Evolutionary conservation across 257 asterid species (phyloP).

Genomic region (Petunia secreta): DNA sequence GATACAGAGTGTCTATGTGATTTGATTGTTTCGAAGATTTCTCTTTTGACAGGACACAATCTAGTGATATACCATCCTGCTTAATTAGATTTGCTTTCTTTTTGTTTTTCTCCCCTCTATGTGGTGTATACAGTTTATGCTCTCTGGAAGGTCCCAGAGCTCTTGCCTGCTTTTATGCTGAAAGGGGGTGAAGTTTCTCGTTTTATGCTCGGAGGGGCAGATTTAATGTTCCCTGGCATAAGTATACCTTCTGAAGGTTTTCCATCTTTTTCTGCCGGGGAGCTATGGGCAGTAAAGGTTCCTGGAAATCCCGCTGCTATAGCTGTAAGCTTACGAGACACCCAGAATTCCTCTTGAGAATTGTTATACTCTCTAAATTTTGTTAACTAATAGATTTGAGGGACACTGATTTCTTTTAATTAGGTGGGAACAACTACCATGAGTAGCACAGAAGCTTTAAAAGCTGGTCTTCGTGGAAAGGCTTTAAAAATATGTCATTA

Average conservation of each 20-base stretch:
- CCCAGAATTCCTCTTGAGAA: neutral
- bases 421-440: slow-evolving; percentile 91
- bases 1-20: neutral
- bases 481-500: slow-evolving; percentile 78
- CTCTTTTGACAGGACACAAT: neutral
- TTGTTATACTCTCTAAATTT: slow-evolving; percentile 20
- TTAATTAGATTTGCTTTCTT: neutral
- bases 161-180: slow-evolving; percentile 84
- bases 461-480: slow-evolving; percentile 93
- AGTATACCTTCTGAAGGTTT: slow-evolving; percentile 72
- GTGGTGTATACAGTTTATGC: slow-evolving; percentile 68
- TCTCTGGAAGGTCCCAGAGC: slow-evolving; percentile 91
- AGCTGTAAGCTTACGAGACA: slow-evolving; percentile 66
- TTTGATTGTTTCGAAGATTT: neutral
- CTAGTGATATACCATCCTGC: slow-evolving; percentile 24
- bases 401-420: slow-evolving; percentile 17
- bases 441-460: slow-evolving; percentile 79
- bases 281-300: slow-evolving; percentile 88
- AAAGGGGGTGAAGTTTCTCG: slow-evolving; percentile 94
- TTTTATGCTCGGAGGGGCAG: slow-evolving; percentile 92
- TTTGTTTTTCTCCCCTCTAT: neutral
- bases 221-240: slow-evolving; percentile 97
- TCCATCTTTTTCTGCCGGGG: slow-evolving; percentile 81
- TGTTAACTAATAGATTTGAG: neutral
- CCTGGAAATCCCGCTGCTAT: slow-evolving; percentile 95